These are phyloP conservation scores for Aspergillus chevalieri DNA, from an alignment of 2,329 filamentous ascomycete species.

Conservation along the genomic window DNA sequence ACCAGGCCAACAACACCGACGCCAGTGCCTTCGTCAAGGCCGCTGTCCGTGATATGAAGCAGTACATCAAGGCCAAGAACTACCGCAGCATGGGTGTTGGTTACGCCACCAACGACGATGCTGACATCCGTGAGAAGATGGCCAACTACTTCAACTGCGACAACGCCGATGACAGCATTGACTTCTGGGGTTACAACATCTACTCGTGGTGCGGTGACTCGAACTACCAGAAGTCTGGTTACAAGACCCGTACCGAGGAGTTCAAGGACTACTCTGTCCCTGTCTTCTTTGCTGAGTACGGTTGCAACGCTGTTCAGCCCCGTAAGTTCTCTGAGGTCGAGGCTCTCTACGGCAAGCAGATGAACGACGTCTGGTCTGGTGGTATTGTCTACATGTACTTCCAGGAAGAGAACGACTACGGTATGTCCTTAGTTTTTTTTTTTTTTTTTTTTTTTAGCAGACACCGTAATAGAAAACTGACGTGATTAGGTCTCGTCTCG, in stretches of 20 bases:
- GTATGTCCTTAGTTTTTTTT: constrained; percentile 36
- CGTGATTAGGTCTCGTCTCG: constrained; percentile 40
- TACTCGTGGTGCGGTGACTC: constrained; percentile 96
- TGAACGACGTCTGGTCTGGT: constrained; percentile 81
- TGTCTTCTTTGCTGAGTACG: constrained; percentile 96
- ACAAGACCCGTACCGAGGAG: constrained; percentile 71
- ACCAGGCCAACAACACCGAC: constrained; percentile 75
- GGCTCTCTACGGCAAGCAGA: constrained; percentile 69
- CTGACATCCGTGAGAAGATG: constrained; percentile 70
- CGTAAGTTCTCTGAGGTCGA: constrained; percentile 79
- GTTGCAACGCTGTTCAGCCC: constrained; percentile 70
- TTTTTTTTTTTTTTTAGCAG: neutral
- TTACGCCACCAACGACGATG: constrained; percentile 90
- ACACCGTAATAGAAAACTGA: constrained; percentile 2
- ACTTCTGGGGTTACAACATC: constrained; percentile 99
- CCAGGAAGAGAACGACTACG: constrained; percentile 82
- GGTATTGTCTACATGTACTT: constrained; percentile 99
- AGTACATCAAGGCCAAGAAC: constrained; percentile 72
- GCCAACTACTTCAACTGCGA: constrained; percentile 94
- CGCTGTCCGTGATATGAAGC: constrained; percentile 88
- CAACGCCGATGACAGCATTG: constrained; percentile 59
- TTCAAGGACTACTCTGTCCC: constrained; percentile 84
- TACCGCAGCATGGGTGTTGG: constrained; percentile 78
- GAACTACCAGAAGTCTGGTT: constrained; percentile 68
- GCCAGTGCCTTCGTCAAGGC: constrained; percentile 95